Percentiles rank a stretch among this genome's conserved stretches.
Conservation (phyloP, 2,329 filamentous ascomycete species). For the Neofusicoccum kwambonambiense region DNA sequence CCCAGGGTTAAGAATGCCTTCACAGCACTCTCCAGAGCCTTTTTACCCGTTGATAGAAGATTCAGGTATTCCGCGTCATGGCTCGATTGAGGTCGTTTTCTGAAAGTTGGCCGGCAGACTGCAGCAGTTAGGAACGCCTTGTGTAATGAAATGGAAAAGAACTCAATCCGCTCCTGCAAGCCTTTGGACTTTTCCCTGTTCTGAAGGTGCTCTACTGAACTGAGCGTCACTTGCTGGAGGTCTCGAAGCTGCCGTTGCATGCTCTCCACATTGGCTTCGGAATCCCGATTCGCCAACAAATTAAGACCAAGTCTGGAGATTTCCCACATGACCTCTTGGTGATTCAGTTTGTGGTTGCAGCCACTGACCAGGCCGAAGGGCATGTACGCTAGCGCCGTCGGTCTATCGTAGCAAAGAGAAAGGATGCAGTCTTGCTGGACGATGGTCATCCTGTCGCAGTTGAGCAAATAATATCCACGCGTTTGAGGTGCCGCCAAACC, state of each 20-base stretch:
- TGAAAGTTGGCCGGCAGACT: constrained; percentile 10
- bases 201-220: background rate
- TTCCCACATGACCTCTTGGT: constrained; percentile 7
- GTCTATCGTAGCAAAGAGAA: constrained; percentile 13
- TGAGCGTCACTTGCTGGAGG: background rate
- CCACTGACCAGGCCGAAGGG: background rate
- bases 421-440: constrained; percentile 3
- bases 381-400: background rate
- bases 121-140: background rate
- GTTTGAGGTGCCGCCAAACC: no score
- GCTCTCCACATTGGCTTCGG: background rate
- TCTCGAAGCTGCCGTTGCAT: background rate
- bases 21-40: background rate
- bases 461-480: background rate
- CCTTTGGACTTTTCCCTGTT: background rate
- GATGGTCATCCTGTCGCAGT: background rate
- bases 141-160: background rate
- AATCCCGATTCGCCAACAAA: background rate
- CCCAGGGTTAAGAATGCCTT: background rate
- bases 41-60: background rate
- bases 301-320: background rate
- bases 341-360: background rate
- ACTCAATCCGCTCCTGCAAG: background rate
- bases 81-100: background rate
- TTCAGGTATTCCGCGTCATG: background rate